Base-by-base conservation (phyloP, 306 rosid species). In the Vigna radiata region DNA sequence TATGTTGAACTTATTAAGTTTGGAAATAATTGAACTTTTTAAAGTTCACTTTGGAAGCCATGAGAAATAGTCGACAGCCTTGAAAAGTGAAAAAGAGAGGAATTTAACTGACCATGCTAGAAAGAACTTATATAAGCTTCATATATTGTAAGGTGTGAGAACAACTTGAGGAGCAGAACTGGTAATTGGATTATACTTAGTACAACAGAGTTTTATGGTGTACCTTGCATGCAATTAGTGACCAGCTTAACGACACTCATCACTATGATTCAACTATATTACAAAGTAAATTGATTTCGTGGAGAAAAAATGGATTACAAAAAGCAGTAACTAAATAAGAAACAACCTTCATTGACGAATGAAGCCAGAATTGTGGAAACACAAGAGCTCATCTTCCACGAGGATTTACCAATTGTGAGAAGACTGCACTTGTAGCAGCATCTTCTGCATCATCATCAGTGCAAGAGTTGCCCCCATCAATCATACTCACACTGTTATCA, bases 331-430 rank as follows among this genome's bases (percentile, higher is more conserved):
- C 47, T 29, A 61, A 53, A 82, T 55, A 50, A 44, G 78, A 58
- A 55, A 62, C 37, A 82, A 65, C 79, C 77, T 69, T 31, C 71
- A 70, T 76, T 70, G 64, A 70, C 69, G 78, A 76, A 61, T 61
- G 61, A 69, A 41, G 66, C 78, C 70, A 49, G 71, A 78, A 82
- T 71, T 61, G 70, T 56, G 58, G 36, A 70, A 46, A 21, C 49
- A 68, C 29, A 25, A 60, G 63, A 72, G 58, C 89, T 89, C 85
- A 93, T 84, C 97, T 83, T 75, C 97, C 97, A 0, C 96, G 90
- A 60, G 97, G 97, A 80, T 93, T 89, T 68, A 93, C 97, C 33
- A 93, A 87, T 87, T 93, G 97, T 27, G 97, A 93, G 81, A 93
- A 93, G 23, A 93, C 97, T n/a, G 94, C 89, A 81, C 94, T 93